Conservation (phyloP, 1,139 yeast species). For the Debaryomycetaceae sp. region DNA sequence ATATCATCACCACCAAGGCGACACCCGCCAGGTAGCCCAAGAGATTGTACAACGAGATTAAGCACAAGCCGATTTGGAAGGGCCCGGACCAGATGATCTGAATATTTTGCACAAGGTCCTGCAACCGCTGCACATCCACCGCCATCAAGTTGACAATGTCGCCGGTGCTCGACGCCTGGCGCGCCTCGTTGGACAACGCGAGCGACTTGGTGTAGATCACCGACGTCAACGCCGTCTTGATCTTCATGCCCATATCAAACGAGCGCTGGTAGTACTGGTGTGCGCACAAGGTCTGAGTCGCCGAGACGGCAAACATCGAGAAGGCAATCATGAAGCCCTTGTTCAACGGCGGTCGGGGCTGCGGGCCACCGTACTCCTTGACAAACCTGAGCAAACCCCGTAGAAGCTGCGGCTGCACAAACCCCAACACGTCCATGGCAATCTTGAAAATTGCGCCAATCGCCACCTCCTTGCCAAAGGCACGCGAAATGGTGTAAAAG, state of each 20-base stretch:
- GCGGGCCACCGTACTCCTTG: slow-evolving; percentile 25
- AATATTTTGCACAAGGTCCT: slow-evolving; percentile 48
- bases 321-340: slow-evolving; percentile 46
- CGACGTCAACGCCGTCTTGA: slow-evolving; percentile 45
- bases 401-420: slow-evolving; percentile 51
- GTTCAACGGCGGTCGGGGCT: slow-evolving; percentile 18
- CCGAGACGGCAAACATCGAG: slow-evolving; percentile 41
- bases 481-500: slow-evolving; percentile 31
- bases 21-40: slow-evolving; percentile 61
- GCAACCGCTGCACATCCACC: slow-evolving; percentile 53
- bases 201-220: slow-evolving; percentile 49
- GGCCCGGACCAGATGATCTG: slow-evolving; percentile 60
- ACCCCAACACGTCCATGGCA: slow-evolving; percentile 36
- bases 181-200: slow-evolving; percentile 42
- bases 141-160: slow-evolving; percentile 55
- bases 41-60: slow-evolving; percentile 52
- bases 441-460: slow-evolving; percentile 40
- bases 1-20: slow-evolving; percentile 48
- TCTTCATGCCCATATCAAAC: slow-evolving; percentile 45
- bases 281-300: slow-evolving; percentile 38
- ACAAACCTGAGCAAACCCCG: slow-evolving; percentile 43
- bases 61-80: slow-evolving; percentile 48
- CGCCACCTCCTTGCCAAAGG: slow-evolving; percentile 42
- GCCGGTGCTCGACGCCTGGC: slow-evolving; percentile 46
- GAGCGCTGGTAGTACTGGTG: slow-evolving; percentile 48